Base-by-base conservation (phyloP, 164 flowering plant genomes). In the Stephania japonica region DNA sequence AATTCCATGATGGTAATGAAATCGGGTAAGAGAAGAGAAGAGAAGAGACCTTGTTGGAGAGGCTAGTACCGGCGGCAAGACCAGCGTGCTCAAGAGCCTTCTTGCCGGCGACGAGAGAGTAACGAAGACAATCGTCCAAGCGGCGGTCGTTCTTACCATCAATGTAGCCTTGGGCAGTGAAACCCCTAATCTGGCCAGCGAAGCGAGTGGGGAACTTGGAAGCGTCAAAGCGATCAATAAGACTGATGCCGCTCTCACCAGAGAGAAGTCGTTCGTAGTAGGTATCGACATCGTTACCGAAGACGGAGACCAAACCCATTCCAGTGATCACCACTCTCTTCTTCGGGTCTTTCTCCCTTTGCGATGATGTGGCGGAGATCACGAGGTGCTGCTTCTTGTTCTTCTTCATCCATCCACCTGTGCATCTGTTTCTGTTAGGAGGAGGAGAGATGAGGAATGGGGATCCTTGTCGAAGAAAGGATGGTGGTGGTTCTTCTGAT, bases 151-250 rank as follows among this genome's bases (percentile, higher is more conserved):
- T 91, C 86, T 94, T 94, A 5, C 91, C 94, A 72, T 94, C 98
- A 71, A 94, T 91, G 70, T 88, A 91, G 1, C 97, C 98, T 8
- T 86, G 80, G 4, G 94, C 72, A 3, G 16, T 56, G 66, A 93
- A 93, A 13, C 89, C 91, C 8, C 90, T 89, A 81, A 93, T 93
- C 91, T 93, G 97, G 5, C 98, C 98, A 1, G 81, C 98, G 73
- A 93, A 93, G 5, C 97, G 77, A 12, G 98, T 93, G 2, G 98
- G 98, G 50, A 93, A 93, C 63, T 88, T 88, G n/a, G 95, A 89
- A 4, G 97, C 95, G 71, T 93, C 98, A 64, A 93, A 93, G 11
- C 95, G 82, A 70, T 93, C 97, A 42, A 93, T 93, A 13, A 49
- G 73, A 4, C 78, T 68, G 73, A 93, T 83, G 19, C 98, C 98